Percentiles rank a stretch among this genome's conserved stretches.
These are phyloP conservation scores for Sporobolus alterniflorus DNA, from an alignment of 202 grass and related monocot species.

Conservation along the genomic window DNA sequence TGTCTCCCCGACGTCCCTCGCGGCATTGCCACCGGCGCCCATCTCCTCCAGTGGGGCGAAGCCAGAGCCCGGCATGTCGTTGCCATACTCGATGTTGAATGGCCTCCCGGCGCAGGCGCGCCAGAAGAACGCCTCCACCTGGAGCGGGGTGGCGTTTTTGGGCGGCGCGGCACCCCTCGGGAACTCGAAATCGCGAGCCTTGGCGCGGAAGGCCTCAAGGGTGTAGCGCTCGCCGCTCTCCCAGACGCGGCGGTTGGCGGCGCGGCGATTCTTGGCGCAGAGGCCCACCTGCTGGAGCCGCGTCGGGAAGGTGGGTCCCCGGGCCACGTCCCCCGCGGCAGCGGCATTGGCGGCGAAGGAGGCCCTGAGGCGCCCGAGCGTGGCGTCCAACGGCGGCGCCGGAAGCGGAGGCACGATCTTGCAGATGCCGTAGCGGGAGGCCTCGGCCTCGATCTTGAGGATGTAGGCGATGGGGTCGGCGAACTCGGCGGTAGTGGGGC, in stretches of 20 bases:
- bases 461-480: constrained; percentile 93
- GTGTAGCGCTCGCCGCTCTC: constrained; percentile 97
- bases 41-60: constrained; percentile 56
- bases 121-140: constrained; percentile 96
- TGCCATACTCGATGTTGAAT: constrained; percentile 94
- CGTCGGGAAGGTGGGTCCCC: constrained; percentile 70
- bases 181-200: constrained; percentile 79
- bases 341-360: constrained; percentile 73
- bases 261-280: constrained; percentile 77
- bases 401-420: constrained; percentile 94
- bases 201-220: constrained; percentile 82
- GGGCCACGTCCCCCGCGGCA: not conserved
- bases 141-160: constrained; percentile 41
- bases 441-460: constrained; percentile 95
- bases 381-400: constrained; percentile 60
- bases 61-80: constrained; percentile 97
- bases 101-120: constrained; percentile 83
- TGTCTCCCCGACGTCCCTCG: constrained; percentile 82
- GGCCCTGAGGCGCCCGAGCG: constrained; percentile 69
- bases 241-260: constrained; percentile 86
- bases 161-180: constrained; percentile 50
- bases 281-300: constrained; percentile 96
- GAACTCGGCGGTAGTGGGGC: constrained; percentile 75
- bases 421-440: constrained; percentile 96
- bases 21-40: constrained; percentile 22